These are phyloP conservation scores for Singerocomus inundabilis DNA, from an alignment of 1,284 basidiomycete genomes.

Conservation along the genomic window DNA sequence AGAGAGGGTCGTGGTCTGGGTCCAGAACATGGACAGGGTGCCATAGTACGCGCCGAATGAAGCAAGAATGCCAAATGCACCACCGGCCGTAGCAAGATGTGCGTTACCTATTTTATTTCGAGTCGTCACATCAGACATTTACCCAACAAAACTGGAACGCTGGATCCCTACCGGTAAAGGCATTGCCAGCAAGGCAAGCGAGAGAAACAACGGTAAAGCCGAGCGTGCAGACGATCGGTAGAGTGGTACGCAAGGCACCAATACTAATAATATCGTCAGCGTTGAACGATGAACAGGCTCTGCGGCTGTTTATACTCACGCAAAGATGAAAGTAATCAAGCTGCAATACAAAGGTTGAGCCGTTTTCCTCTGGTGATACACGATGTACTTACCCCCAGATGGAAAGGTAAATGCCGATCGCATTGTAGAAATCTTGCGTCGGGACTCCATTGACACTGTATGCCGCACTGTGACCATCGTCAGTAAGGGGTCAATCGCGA, in stretches of 20 bases:
- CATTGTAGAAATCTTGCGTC: constrained; percentile 23
- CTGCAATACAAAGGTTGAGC: constrained; percentile 7
- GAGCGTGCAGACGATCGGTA: constrained; percentile 27
- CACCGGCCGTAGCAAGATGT: constrained; percentile 29
- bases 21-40: constrained; percentile 27
- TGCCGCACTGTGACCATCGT: constrained; percentile 18
- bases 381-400: constrained; percentile 11
- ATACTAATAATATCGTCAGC: constrained; percentile 12
- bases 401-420: constrained; percentile 28
- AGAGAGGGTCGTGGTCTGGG: constrained; percentile 28
- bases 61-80: constrained; percentile 27
- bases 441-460: constrained; percentile 26
- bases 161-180: constrained; percentile 25
- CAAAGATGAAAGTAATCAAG: constrained; percentile 22
- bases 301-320: constrained; percentile 8
- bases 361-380: not conserved
- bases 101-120: constrained; percentile 15
- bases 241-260: constrained; percentile 28
- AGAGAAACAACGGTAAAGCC: constrained; percentile 25
- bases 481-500: not conserved
- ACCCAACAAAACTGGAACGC: not conserved
- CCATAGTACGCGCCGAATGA: constrained; percentile 32
- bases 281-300: not conserved
- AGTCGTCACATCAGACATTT: constrained; percentile 5
- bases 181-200: constrained; percentile 22